Conservation (phyloP, 352 stramenopile species). For the Globisporangium paddicum region DNA sequence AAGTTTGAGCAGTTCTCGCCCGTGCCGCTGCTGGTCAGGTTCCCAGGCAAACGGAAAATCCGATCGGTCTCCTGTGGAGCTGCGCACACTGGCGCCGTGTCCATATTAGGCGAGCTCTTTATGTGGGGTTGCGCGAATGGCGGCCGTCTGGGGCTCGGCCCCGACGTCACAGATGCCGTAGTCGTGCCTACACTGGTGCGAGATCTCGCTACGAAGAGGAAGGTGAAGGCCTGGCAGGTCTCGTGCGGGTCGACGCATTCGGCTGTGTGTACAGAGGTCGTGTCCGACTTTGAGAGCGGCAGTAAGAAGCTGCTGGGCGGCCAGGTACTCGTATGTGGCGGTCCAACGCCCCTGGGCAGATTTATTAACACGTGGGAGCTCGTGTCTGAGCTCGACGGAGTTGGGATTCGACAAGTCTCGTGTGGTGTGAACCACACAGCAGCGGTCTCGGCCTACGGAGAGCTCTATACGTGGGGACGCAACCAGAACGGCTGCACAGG, state of each 20-base stretch:
- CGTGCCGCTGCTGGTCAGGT: slow-evolving; percentile 63
- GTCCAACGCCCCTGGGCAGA: slow-evolving; percentile 75
- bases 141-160: slow-evolving; percentile 86
- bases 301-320: slow-evolving; percentile 73
- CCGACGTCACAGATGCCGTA: slow-evolving; percentile 50
- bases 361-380: slow-evolving; percentile 70
- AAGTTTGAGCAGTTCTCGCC: slow-evolving; percentile 79
- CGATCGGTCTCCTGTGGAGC: slow-evolving; percentile 87
- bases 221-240: slow-evolving; percentile 76
- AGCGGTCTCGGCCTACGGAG: slow-evolving; percentile 81
- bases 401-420: slow-evolving; percentile 64
- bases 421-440: slow-evolving; percentile 89
- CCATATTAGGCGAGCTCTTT: slow-evolving; percentile 66
- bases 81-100: slow-evolving; percentile 73
- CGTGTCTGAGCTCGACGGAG: slow-evolving; percentile 42
- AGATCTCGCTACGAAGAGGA: slow-evolving; percentile 35
- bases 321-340: slow-evolving; percentile 85
- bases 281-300: slow-evolving; percentile 43
- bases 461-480: slow-evolving; percentile 92
- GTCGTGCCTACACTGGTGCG: slow-evolving; percentile 83
- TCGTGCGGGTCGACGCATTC: slow-evolving; percentile 78
- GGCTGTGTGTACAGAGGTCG: slow-evolving; percentile 69
- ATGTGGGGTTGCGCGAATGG: slow-evolving; percentile 92
- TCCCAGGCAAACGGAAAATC: slow-evolving; percentile 55
- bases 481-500: slow-evolving; percentile 90